Evolutionary conservation across 2,329 filamentous ascomycete species (phyloP), one percentile per base, ranked within the genome.

Genomic region (Colletotrichum chrysophilum): DNA sequence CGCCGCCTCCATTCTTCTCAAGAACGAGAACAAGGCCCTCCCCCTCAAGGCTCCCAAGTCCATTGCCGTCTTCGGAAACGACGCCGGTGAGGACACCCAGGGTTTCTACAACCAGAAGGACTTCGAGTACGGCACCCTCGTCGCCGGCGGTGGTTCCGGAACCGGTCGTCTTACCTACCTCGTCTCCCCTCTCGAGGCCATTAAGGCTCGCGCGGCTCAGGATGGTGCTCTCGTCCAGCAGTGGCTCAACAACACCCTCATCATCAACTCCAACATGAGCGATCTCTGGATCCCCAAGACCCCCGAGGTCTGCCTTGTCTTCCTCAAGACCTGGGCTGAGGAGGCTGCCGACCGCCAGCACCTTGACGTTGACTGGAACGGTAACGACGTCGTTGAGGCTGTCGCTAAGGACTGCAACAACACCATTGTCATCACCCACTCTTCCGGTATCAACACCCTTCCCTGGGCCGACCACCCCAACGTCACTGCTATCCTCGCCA

Each of bases 381-480:
- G 92, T 10, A 91, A 91, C 71, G 88, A 93, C 66, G 86, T 78
- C 12, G 74, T 78, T 28, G 71, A 75, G 56, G 60, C 52, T 4
- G 77, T 78, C 5, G 77, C 77, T 14, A 70, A 67, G 56, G n/a
- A 48, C 66, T 78, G 77, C 70, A 71, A 70, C 66, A 78, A 89
- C 55, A 93, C 94, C 2, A 87, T 95, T 2, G 93, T 95, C 0
- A 87, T 95, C 1, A 86, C 93, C 3, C 93, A 95, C 81, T 93
- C 92, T 2, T 93, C 95, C 28, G 94, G 93, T 0, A 90, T 94
- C 78, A 83, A 91, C 5, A 84, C 91, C 80, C 88, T 91, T 74
- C 85, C 90, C 4, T 93, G 88, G 82, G 88, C 76, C 10, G 88
- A 94, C 73, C 88, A 93, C 5, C 88, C 91, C 0, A 88, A 91